Base-by-base conservation (phyloP, 2,329 filamentous ascomycete species). In the Albifimbria verrucaria region DNA sequence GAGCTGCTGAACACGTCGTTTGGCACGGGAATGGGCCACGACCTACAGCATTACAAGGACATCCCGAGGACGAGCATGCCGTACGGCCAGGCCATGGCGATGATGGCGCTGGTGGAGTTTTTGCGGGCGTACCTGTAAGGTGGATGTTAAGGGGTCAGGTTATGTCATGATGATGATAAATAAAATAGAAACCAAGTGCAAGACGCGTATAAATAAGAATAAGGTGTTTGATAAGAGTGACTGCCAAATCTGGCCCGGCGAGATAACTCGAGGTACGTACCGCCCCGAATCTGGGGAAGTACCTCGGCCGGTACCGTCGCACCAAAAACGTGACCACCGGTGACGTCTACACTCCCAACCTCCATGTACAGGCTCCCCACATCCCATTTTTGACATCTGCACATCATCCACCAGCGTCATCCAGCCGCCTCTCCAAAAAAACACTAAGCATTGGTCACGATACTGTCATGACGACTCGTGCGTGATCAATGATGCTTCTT, bases 81-180 rank as follows among this genome's bases (percentile, higher is more conserved):
- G 7, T 92, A 92, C 62, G 89, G 89, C 0, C 89, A 92, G 68
- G 87, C 88, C 0, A 92, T 92, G 89, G 89, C 87, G 1, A 90
- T 92, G 57, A 91, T 92, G 85, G 85, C 87, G 0, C 67, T 92
- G 57, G 88, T 87, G 0, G 89, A 93, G 70, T 89, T 87, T 60
- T 65, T 89, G 68, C 77, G 87, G 47, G 78, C 78, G 26, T 69
- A 61, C 57, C 56, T 62, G 45, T 64, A 62, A 39, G 32, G 12
- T 15, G 32, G 32, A n/a, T n/a, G n/a, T n/a, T n/a, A n/a, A 28
- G 15, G 18, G 43, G 21, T 5, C 32, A 4, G 12, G 32, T 4
- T 12, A 39, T 15, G 26, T 32, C 12, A 39, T 12, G 32, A 12
- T 15, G 32, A 39, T 5, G 32, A 39, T n/a, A n/a, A 39, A n/a